These are phyloP conservation scores for Dryadomyces quercivorus DNA, from an alignment of 2,329 filamentous ascomycete species.

Conservation along the genomic window DNA sequence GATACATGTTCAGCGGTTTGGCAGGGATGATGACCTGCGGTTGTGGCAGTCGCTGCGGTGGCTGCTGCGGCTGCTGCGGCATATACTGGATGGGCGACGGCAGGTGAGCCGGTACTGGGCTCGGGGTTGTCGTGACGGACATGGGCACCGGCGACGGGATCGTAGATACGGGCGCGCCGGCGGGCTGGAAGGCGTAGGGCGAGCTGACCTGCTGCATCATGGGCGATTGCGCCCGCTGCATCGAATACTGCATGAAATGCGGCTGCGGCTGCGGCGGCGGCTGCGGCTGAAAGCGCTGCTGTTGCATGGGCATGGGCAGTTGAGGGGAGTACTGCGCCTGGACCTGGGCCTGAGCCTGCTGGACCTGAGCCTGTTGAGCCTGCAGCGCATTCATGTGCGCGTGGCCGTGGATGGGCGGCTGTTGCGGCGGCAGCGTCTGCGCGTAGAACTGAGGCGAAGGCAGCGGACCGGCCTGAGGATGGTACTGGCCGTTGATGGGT, in stretches of 20 bases:
- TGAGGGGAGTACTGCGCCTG: background rate
- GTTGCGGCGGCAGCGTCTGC: constrained; percentile 5
- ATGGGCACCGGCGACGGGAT: constrained; percentile 6
- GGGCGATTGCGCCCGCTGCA: constrained; percentile 4
- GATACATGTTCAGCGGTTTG: constrained; percentile 6
- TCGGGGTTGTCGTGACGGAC: background rate
- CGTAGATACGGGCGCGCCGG: constrained; percentile 1
- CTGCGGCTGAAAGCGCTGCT: background rate
- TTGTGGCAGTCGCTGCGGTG: background rate
- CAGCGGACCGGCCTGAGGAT: background rate
- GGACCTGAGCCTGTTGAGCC: background rate
- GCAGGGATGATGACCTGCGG: constrained; percentile 2
- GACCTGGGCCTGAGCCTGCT: background rate
- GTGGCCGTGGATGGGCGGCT: background rate
- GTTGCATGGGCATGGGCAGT: background rate
- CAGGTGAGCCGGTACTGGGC: background rate
- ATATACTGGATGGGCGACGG: constrained; percentile 8
- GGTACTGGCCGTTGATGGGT: constrained; percentile 4
- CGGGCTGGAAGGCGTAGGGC: constrained; percentile 5
- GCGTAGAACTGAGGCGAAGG: constrained; percentile 10
- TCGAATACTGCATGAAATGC: constrained; percentile 6
- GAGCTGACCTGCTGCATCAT: constrained; percentile 1
- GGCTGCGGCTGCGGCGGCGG: constrained; percentile 2
- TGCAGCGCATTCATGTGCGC: constrained; percentile 4
- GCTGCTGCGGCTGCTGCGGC: constrained; percentile 4